phyloP scores from a whole-genome alignment of 768 basidiomycete genomes.

The Pleurotus djamor region DNA sequence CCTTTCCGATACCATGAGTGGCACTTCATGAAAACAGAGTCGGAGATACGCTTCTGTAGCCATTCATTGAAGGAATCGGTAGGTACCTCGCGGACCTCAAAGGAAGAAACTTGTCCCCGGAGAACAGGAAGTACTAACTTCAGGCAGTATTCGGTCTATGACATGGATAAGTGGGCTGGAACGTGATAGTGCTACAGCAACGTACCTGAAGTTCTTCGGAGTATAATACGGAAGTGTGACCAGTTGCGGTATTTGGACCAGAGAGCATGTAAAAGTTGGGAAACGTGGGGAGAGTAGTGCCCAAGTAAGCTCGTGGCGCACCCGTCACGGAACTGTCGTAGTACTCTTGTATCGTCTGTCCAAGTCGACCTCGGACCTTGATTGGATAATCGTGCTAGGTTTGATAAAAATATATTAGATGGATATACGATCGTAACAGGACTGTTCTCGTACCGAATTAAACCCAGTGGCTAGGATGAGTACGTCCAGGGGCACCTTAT shows the following conservation, averaged over 20 bases:
- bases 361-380: constrained; percentile 23
- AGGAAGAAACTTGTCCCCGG: constrained; percentile 23
- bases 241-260: constrained; percentile 43
- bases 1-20: constrained; percentile 30
- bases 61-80: constrained; percentile 35
- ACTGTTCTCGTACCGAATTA: constrained; percentile 16
- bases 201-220: constrained; percentile 39
- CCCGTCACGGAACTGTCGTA: constrained; percentile 23
- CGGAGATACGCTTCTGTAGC: constrained; percentile 29
- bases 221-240: constrained; percentile 42
- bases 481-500: constrained; percentile 30
- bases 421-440: background rate
- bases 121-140: constrained; percentile 39
- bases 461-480: constrained; percentile 40
- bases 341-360: constrained; percentile 34
- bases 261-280: constrained; percentile 41
- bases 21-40: constrained; percentile 31
- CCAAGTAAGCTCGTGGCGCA: constrained; percentile 43
- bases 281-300: constrained; percentile 41
- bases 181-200: too few relatives aligned
- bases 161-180: too few relatives aligned
- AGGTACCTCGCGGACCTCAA: constrained; percentile 32
- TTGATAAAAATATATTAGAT: background rate
- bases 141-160: constrained; percentile 39
- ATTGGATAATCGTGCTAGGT: constrained; percentile 31